Evolutionary conservation across 352 stramenopile species (phyloP).

Genomic region (Aphanomyces astaci): DNA sequence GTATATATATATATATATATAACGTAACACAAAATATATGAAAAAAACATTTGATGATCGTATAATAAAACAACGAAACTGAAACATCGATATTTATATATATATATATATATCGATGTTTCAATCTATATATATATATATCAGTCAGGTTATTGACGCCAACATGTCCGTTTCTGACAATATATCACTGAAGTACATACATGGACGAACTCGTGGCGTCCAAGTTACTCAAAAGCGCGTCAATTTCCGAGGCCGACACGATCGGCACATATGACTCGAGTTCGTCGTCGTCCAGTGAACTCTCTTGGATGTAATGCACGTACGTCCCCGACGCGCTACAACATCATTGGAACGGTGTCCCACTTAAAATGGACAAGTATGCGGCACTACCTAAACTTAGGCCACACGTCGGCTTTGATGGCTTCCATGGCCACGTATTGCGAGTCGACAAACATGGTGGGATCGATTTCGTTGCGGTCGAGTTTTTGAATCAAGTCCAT

Average conservation of each 20-base stretch:
- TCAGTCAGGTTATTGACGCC: too few species aligned
- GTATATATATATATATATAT: not conserved
- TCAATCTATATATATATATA: too few species aligned
- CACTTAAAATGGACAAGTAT: too few species aligned
- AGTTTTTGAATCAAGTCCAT: not conserved
- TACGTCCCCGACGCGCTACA: not conserved
- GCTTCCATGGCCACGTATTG: constrained; percentile 20
- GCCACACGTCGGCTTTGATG: constrained; percentile 6
- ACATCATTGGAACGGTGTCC: too few species aligned
- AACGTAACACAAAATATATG: too few species aligned
- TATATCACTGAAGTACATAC: too few species aligned
- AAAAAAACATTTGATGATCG: too few species aligned
- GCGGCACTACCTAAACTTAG: constrained; percentile 9
- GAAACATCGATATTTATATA: too few species aligned
- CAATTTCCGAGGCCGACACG: not conserved
- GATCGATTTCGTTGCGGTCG: not conserved
- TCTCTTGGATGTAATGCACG: not conserved
- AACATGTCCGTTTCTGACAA: too few species aligned
- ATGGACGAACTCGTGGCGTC: not conserved
- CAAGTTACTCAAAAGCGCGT: not conserved
- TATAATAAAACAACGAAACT: too few species aligned
- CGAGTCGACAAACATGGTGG: not conserved
- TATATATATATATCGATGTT: too few species aligned
- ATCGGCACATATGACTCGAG: not conserved
- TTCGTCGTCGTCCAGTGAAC: not conserved